Conservation (phyloP, 2,329 filamentous ascomycete genomes). For the Fonsecaea nubica region DNA sequence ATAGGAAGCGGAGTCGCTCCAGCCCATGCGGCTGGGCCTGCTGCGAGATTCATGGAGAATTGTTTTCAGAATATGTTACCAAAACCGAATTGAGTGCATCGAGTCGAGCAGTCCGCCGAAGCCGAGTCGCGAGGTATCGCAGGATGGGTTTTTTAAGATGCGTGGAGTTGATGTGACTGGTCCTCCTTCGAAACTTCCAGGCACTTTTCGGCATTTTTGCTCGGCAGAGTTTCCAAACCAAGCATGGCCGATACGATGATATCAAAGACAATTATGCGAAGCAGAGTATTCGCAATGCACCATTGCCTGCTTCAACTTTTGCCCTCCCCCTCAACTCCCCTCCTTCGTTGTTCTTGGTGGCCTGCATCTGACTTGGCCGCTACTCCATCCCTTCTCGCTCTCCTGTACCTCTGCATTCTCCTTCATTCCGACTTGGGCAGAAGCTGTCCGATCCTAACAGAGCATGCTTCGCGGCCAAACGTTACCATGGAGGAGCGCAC, state of each 20-base stretch:
- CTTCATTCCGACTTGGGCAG: not conserved
- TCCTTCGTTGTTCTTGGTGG: not conserved
- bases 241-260: conserved; percentile 7
- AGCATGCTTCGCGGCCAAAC: conserved; percentile 71
- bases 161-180: conserved; percentile 2
- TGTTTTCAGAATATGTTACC: not conserved
- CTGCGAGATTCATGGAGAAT: conserved; percentile 48
- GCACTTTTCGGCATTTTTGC: conserved; percentile 15
- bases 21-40: conserved; percentile 47
- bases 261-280: not conserved
- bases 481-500: conserved; percentile 69
- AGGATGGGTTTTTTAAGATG: conserved; percentile 1
- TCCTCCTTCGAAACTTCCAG: conserved; percentile 24
- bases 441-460: conserved; percentile 9
- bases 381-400: no score
- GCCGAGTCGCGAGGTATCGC: not conserved
- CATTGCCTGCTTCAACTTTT: not conserved
- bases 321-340: not conserved
- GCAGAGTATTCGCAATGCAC: not conserved
- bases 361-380: not conserved
- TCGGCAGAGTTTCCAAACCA: conserved; percentile 24
- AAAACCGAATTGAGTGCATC: not conserved
- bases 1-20: conserved; percentile 50
- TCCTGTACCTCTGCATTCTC: not conserved
- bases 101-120: not conserved